Conservation (phyloP, 2,329 filamentous ascomycete species). For the Shiraia sp. region DNA sequence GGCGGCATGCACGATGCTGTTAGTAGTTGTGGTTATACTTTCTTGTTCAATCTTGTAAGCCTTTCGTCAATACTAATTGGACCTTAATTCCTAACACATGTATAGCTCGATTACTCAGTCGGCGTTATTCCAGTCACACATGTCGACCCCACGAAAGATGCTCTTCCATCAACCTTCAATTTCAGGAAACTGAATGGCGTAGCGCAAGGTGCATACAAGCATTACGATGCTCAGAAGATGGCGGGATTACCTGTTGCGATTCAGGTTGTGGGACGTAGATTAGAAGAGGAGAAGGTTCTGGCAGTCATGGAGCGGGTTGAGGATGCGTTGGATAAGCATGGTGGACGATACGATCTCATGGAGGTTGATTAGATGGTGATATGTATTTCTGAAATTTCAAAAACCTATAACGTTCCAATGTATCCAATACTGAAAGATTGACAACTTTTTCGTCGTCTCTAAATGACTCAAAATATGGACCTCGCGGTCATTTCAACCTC, state of each 20-base stretch:
- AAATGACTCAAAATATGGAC: too few species aligned
- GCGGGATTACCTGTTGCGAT: conserved; percentile 84
- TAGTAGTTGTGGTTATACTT: conserved; percentile 88
- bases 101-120: conserved; percentile 78
- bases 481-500: too few species aligned
- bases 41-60: conserved; percentile 83
- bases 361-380: conserved; percentile 45
- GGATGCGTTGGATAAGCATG: conserved; percentile 65
- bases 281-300: conserved; percentile 88
- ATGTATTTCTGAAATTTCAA: not conserved
- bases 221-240: conserved; percentile 83
- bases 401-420: too few species aligned
- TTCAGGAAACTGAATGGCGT: conserved; percentile 74
- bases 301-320: conserved; percentile 80
- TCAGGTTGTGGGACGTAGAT: conserved; percentile 76
- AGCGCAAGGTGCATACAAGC: conserved; percentile 79
- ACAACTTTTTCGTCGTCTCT: too few species aligned
- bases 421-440: too few species aligned
- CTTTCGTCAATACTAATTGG: not conserved
- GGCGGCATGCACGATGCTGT: conserved; percentile 84
- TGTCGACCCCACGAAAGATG: conserved; percentile 71
- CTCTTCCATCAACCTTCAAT: conserved; percentile 64
- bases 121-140: conserved; percentile 85
- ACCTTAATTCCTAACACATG: conserved; percentile 5
- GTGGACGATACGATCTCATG: conserved; percentile 55